Percentiles rank a stretch among this genome's conserved stretches.
Evolutionary conservation across 2,329 filamentous ascomycete genomes (phyloP).

Genomic region (Tolypocladium cylindrosporum): DNA sequence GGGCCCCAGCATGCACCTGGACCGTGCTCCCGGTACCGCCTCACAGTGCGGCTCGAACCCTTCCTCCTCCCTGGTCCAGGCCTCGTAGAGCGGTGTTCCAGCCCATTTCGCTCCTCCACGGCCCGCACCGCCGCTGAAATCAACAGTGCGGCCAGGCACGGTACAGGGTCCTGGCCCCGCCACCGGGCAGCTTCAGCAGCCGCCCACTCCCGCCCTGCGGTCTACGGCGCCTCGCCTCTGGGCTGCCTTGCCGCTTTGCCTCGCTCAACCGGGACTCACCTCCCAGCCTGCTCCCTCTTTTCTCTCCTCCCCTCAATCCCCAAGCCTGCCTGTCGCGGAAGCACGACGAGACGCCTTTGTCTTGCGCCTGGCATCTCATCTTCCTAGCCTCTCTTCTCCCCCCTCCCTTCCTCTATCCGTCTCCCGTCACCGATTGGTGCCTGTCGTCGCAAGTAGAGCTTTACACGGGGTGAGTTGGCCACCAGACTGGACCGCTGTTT

Average conservation of each 20-base stretch:
- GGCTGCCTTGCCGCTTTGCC: background rate
- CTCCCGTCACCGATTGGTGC: background rate
- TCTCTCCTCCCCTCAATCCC: conserved; percentile 1
- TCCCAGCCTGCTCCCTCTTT: conserved; percentile 1
- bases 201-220: background rate
- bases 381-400: background rate
- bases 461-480: background rate
- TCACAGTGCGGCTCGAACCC: background rate
- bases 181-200: background rate
- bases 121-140: background rate
- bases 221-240: background rate
- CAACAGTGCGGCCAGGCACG: background rate
- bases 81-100: background rate
- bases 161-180: background rate
- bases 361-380: background rate
- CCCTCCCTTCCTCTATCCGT: background rate
- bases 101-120: too few relatives aligned
- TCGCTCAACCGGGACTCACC: background rate
- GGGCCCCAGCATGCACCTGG: background rate
- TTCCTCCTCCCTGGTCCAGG: background rate
- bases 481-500: background rate
- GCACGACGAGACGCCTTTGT: background rate
- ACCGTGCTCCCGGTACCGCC: background rate
- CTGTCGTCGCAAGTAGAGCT: background rate
- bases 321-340: background rate